phyloP scores from a whole-genome alignment of 2,329 filamentous ascomycete species.

The Clonostachys byssicola region DNA sequence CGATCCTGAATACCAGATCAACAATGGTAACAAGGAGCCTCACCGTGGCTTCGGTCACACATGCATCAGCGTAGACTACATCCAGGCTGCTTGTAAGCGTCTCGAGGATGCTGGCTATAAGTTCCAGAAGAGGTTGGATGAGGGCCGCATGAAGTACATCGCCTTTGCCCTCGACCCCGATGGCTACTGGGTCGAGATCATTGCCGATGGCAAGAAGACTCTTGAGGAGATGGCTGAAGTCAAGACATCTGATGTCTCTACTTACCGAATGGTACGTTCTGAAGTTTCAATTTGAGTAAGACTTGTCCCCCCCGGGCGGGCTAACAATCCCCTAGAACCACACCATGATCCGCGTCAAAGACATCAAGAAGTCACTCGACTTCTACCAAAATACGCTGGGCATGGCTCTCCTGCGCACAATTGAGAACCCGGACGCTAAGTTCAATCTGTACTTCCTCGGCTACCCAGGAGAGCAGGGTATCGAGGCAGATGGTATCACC shows the following conservation, averaged over 20 bases:
- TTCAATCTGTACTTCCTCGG: conserved; percentile 95
- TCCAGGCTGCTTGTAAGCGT: conserved; percentile 85
- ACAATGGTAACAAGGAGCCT: conserved; percentile 89
- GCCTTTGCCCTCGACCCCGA: conserved; percentile 90
- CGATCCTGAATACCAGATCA: conserved; percentile 74
- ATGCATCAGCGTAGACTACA: conserved; percentile 77
- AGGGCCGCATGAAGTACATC: conserved; percentile 83
- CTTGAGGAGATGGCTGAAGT: conserved; percentile 69
- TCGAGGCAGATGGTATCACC: conserved; percentile 47
- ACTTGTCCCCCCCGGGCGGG: background rate
- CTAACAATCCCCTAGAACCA: conserved; percentile 55
- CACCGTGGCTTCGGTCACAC: conserved; percentile 81
- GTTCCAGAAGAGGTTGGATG: conserved; percentile 92
- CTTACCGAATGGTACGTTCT: conserved; percentile 63
- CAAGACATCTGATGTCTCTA: conserved; percentile 66
- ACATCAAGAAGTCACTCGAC: conserved; percentile 66
- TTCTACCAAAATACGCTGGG: conserved; percentile 86
- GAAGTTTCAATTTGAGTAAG: background rate
- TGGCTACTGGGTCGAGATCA: conserved; percentile 81
- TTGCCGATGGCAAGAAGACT: conserved; percentile 58
- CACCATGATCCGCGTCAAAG: conserved; percentile 94
- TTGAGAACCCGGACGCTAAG: conserved; percentile 62
- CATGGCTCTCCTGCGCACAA: conserved; percentile 75
- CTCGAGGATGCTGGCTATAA: conserved; percentile 86
- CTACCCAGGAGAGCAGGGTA: conserved; percentile 59